phyloP scores from a whole-genome alignment of 1,284 basidiomycete species.

The Papiliotrema laurentii region DNA sequence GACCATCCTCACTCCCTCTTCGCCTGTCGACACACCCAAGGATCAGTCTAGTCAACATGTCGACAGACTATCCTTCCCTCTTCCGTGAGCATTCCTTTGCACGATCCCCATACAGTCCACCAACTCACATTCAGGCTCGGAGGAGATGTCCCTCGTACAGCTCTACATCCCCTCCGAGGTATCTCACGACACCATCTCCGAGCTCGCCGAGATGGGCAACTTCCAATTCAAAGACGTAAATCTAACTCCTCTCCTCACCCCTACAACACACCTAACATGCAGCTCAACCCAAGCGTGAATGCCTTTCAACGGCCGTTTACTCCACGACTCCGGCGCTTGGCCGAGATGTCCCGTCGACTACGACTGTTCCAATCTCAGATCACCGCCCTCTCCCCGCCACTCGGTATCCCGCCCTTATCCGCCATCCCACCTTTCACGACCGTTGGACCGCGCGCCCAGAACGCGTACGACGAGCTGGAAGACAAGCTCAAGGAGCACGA shows the following conservation, averaged over 20 bases:
- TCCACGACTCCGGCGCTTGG: constrained; percentile 86
- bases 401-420: constrained; percentile 74
- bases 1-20: too few species aligned
- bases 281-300: constrained; percentile 93
- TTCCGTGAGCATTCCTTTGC: constrained; percentile 60
- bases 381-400: constrained; percentile 61
- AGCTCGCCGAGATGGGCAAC: constrained; percentile 90
- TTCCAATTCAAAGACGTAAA: constrained; percentile 96
- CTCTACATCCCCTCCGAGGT: constrained; percentile 97
- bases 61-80: constrained; percentile 62
- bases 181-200: constrained; percentile 91
- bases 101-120: background rate
- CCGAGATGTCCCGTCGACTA: constrained; percentile 92
- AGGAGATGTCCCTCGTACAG: constrained; percentile 96
- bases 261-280: constrained; percentile 2
- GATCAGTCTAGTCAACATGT: constrained; percentile 20
- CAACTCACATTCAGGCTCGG: constrained; percentile 62
- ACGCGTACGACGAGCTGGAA: constrained; percentile 90
- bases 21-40: too few species aligned
- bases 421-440: constrained; percentile 78
- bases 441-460: constrained; percentile 82
- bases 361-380: constrained; percentile 88
- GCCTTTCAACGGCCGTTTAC: constrained; percentile 99
- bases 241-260: constrained; percentile 6
- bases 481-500: constrained; percentile 85